Base-by-base conservation (phyloP, 1,139 yeast species). In the Debaryomyces coudertii region DNA sequence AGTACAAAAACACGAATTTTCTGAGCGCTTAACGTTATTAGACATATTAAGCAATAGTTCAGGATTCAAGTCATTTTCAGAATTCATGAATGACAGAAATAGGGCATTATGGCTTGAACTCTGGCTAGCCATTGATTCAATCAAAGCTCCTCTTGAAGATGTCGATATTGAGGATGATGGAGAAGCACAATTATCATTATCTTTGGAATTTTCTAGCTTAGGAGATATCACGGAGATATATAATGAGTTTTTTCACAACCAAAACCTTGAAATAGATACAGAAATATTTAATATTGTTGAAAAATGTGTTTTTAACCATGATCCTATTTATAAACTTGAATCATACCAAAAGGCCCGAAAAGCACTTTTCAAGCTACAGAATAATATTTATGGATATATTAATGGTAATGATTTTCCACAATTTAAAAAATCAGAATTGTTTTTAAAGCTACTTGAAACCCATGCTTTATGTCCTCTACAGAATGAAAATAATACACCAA, bases 111-210 rank as follows among this genome's bases (percentile, higher is more conserved):
- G 78, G 23, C 60, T 89, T 3, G 82, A 80, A 40, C 83, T 83
- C 49, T 89, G 92, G 87, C 63, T 78, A 8, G 76, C 81, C 0
- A 85, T 87, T 1, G 88, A 89, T 50, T 72, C 77, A 1, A 73
- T 88, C 31, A 81, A 83, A 55, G 87, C 87, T 42, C 96, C 96
- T 0, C 63, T 87, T 22, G 93, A 86, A 49, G 84, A 77, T 50
- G 62, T 54, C 20, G 60, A 49, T 36, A 56, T 45, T 35, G 61
- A 57, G 7, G 69, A 54, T 23, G 49, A 61, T 15, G 60, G 57
- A 4, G 63, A 58, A 8, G 52, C 50, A 12, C 55, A 61, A 7
- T 50, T 66, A 28, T 56, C 66, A 2, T 49, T 73, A 15, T 66
- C 68, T 12, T 58, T 68, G 11, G 76, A 72, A 42, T 71, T 76